Evolutionary conservation across 2,329 filamentous ascomycete genomes (phyloP).

Genomic region (Ilyonectria mors-panacis): DNA sequence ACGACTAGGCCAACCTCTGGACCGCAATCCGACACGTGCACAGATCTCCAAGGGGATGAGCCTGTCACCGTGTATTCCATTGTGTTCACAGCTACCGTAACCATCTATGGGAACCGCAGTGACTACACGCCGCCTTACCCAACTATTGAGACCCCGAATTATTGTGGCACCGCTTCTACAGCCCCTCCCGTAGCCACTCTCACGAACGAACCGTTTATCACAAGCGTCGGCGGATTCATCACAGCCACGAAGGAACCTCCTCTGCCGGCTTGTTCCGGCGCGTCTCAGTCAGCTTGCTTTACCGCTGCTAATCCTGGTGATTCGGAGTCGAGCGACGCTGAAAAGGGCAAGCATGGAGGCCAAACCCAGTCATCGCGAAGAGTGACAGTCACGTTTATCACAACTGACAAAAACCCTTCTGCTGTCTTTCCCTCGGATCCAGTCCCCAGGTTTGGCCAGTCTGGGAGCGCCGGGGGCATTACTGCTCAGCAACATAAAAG

Average conservation of each 20-base stretch:
- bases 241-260: conserved; percentile 33
- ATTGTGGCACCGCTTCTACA: conserved; percentile 51
- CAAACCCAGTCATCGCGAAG: conserved; percentile 32
- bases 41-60: conserved; percentile 47
- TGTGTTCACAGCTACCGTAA: conserved; percentile 65
- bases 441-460: conserved; percentile 57
- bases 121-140: conserved; percentile 65
- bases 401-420: conserved; percentile 69
- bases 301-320: conserved; percentile 13
- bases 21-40: conserved; percentile 50
- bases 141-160: conserved; percentile 56
- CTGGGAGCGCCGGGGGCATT: conserved; percentile 21
- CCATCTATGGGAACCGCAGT: conserved; percentile 61
- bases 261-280: conserved; percentile 21
- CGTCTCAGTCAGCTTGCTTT: conserved; percentile 14
- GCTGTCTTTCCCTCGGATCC: conserved; percentile 60
- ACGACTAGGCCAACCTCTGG: conserved; percentile 33
- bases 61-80: conserved; percentile 60
- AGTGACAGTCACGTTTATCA: conserved; percentile 61
- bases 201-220: neutral
- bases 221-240: conserved; percentile 4
- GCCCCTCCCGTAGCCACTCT: neutral
- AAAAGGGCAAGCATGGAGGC: conserved; percentile 22
- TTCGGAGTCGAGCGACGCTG: conserved; percentile 19
- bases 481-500: conserved; percentile 43